Evolutionary conservation across 1,284 basidiomycete species (phyloP), one percentile per base, ranked within the genome.

Genomic region (Vanrija sp.): DNA sequence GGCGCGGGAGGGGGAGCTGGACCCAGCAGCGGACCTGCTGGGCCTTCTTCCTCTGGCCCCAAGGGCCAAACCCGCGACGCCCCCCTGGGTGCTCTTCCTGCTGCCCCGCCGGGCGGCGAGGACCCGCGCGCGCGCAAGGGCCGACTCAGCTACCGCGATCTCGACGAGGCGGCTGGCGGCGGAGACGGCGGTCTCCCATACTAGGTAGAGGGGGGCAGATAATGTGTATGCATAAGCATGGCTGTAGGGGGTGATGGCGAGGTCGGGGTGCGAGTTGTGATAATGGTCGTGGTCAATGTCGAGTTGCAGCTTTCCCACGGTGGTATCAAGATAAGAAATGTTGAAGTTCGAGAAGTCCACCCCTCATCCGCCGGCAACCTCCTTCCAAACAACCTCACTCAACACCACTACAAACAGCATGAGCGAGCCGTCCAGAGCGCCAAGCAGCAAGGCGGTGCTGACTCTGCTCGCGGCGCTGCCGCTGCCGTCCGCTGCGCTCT

Each of bases 111-210:
- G 5, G 71, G 73, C 1, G 65, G 62, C 1, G 73, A 75, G 55
- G 74, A 76, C 62, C 74, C 74, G 1, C 66, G 74, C 44, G 74
- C 74, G 1, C 66, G 63, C 49, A 65, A 64, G 51, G 73, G 73
- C 6, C 66, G 70, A 43, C 65, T 76, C 4, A 72, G 68, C 53
- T 76, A 76, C 56, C 64, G 65, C 57, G 74, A 76, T 58, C 60
- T 76, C 46, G 74, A 76, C 55, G 71, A 71, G 55, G 63, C 65
- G 10, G 65, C 65, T 9, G 65, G 65, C 3, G 68, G 63, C 5
- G 71, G 65, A 3, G 72, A 66, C 53, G 72, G 68, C 0, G 74
- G 74, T 6, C 55, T 76, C 43, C 74, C 74, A 38, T 76, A 76
- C 54, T 76, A 66, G 59, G 40, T 38, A 29, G 48, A n/a, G 21